Conservation (phyloP, 352 stramenopile genomes). For the Blastocystis hominis region DNA sequence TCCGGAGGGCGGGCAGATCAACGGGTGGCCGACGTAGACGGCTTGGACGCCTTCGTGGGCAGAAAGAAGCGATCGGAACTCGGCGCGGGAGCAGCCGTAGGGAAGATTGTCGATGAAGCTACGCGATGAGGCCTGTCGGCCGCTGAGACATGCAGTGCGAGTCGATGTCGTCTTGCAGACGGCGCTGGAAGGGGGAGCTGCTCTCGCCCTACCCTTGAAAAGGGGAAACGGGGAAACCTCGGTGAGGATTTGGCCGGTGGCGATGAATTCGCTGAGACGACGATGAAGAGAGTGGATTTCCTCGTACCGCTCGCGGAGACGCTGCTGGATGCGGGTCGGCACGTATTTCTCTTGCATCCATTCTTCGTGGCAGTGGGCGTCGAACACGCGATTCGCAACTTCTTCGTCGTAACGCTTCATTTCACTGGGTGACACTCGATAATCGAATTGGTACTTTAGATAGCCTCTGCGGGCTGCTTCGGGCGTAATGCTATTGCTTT, state of each 20-base stretch:
- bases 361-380: not conserved
- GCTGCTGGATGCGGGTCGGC: not conserved
- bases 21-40: not conserved
- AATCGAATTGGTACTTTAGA: not conserved
- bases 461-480: conserved; percentile 3
- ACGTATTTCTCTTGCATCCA: conserved; percentile 32
- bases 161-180: not conserved
- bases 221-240: not conserved
- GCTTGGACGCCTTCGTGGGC: not conserved
- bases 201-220: no score
- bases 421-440: not conserved
- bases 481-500: conserved; percentile 15
- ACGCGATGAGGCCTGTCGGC: not conserved
- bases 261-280: not conserved
- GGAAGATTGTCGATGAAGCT: conserved; percentile 6
- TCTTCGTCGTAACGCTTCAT: not conserved
- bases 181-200: not conserved
- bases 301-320: not conserved
- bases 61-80: conserved; percentile 6
- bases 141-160: not conserved
- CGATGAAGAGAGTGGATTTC: not conserved
- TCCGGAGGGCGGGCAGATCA: conserved; percentile 12
- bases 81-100: not conserved
- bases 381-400: not conserved
- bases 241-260: not conserved